phyloP scores from a whole-genome alignment of 495 filamentous ascomycete genomes.

The Penicillium ochrochloron region DNA sequence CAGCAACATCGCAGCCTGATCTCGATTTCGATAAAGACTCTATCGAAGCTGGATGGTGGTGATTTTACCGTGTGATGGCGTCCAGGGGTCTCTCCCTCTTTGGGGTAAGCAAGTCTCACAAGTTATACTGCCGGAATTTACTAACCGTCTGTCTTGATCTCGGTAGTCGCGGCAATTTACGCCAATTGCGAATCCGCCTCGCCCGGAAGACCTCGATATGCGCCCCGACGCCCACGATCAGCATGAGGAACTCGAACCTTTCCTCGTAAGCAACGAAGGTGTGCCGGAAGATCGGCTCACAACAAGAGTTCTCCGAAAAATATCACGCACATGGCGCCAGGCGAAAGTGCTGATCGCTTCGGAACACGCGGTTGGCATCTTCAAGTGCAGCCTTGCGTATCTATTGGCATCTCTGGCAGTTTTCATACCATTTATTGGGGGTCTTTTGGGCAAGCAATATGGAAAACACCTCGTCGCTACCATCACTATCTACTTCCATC shows the following conservation, averaged over 20 bases:
- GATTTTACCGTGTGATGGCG: neutral
- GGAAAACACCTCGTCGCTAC: conserved; percentile 96
- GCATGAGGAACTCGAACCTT: conserved; percentile 1
- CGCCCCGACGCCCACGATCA: neutral
- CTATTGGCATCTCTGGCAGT: conserved; percentile 85
- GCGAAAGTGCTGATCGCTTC: conserved; percentile 50
- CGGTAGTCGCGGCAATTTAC: neutral
- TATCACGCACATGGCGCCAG: conserved; percentile 1
- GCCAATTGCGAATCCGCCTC: neutral
- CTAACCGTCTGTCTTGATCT: neutral
- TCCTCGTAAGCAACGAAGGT: neutral
- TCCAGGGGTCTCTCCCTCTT: conserved; percentile 2
- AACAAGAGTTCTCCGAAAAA: neutral
- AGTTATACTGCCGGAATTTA: neutral
- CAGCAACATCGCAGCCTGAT: neutral
- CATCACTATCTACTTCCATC: conserved; percentile 94
- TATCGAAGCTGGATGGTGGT: neutral
- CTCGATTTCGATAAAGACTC: neutral
- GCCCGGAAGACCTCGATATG: conserved; percentile 1
- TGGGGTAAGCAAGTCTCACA: neutral
- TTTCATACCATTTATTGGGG: conserved; percentile 74
- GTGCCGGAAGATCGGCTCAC: neutral
- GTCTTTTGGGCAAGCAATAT: conserved; percentile 80
- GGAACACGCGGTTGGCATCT: conserved; percentile 68
- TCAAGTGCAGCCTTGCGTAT: conserved; percentile 96